These are phyloP conservation scores for Mesembryanthemum crystallinum DNA, from an alignment of 148 eudicot species.

Conservation along the genomic window DNA sequence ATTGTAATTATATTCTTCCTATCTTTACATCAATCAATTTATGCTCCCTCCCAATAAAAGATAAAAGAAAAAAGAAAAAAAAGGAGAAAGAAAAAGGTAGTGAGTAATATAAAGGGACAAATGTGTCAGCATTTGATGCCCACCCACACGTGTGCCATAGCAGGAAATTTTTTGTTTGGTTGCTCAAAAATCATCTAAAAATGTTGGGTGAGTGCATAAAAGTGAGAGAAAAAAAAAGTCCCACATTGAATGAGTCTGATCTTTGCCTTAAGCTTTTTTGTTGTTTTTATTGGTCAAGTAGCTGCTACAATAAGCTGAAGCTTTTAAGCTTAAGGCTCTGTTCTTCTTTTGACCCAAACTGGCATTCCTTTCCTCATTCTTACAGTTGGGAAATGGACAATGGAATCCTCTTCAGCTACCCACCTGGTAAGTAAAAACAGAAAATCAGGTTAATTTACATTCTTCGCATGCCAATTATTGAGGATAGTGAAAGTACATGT, in stretches of 20 bases:
- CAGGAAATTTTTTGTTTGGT: conserved; percentile 15
- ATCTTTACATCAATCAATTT: not conserved
- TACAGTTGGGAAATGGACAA: conserved; percentile 83
- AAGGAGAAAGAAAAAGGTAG: not conserved
- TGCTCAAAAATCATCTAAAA: not conserved
- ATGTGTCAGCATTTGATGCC: conserved; percentile 16
- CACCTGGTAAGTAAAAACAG: conserved; percentile 41
- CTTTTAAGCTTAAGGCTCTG: conserved; percentile 11
- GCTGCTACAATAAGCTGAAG: not conserved
- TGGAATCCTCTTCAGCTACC: conserved; percentile 78
- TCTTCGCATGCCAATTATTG: too few species aligned
- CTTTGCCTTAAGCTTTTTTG: not conserved
- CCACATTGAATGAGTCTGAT: conserved; percentile 4
- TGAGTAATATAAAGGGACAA: conserved; percentile 6
- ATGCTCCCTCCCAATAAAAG: not conserved
- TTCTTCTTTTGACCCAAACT: conserved; percentile 64
- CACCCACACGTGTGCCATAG: conserved; percentile 29
- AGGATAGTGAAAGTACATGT: too few species aligned
- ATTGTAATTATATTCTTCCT: not conserved
- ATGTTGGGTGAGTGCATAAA: conserved; percentile 8
- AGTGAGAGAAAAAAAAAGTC: conserved; percentile 11
- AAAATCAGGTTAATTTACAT: not conserved
- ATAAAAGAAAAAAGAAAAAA: not conserved
- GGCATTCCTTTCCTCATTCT: conserved; percentile 88
- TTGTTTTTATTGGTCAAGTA: not conserved